Conservation (phyloP, 2,329 filamentous ascomycete genomes). For the Atkinsonella hypoxylon region DNA sequence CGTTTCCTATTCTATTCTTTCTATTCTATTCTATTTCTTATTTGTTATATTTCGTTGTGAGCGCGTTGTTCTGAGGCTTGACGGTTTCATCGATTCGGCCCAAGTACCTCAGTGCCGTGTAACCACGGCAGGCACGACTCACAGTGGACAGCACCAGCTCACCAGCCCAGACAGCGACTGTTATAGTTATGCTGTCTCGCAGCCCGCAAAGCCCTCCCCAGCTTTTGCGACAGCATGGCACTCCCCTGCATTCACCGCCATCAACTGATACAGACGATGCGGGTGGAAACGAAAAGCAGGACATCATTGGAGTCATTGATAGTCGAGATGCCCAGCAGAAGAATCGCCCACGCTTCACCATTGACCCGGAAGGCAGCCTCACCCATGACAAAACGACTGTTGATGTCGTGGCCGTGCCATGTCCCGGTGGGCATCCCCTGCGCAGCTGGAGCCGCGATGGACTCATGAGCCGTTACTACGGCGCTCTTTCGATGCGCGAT, state of each 20-base stretch:
- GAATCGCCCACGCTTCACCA: conserved; percentile 14
- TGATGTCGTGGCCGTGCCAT: conserved; percentile 42
- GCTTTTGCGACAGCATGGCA: background rate
- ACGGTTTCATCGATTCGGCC: no score
- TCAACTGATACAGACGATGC: conserved; percentile 2
- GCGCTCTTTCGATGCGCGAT: conserved; percentile 27
- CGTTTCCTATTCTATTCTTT: no score
- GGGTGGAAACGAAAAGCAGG: background rate
- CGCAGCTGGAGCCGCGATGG: conserved; percentile 41
- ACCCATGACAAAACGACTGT: conserved; percentile 41
- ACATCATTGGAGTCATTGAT: background rate
- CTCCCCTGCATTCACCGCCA: background rate
- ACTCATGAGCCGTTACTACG: conserved; percentile 34
- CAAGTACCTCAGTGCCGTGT: no score
- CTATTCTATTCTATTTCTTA: no score
- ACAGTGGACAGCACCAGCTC: background rate
- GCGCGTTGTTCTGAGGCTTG: no score
- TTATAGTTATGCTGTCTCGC: conserved; percentile 3
- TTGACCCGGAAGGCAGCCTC: conserved; percentile 23
- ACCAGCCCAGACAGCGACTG: background rate
- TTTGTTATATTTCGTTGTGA: no score
- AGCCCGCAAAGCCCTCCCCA: conserved; percentile 14
- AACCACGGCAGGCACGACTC: no score
- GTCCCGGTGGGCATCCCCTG: conserved; percentile 39
- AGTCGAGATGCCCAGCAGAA: background rate